Evolutionary conservation across 257 asterid genomes (phyloP).

Genomic region (Solanum megistacrolobum): DNA sequence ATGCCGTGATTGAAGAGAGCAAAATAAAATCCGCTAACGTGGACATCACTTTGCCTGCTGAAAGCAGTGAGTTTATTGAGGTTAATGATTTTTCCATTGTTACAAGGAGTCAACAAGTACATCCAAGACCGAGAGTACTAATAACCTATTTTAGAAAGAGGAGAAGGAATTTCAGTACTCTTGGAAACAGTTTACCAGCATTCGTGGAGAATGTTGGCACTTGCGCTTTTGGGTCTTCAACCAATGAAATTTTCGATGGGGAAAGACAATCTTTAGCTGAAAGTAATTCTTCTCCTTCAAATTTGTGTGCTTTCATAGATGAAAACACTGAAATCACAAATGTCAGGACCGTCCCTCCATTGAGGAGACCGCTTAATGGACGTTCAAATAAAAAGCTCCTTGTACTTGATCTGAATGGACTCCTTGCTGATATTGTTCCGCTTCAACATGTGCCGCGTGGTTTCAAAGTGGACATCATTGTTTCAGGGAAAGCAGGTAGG

Average conservation of each 20-base stretch:
- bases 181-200: background rate
- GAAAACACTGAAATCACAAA: constrained; percentile 9
- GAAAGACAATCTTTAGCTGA: constrained; percentile 3
- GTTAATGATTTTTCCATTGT: background rate
- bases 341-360: background rate
- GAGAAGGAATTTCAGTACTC: background rate
- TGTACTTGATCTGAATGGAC: constrained; percentile 81
- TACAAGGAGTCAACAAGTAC: background rate
- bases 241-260: background rate
- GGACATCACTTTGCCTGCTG: background rate
- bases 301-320: constrained; percentile 8
- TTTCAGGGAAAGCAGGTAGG: constrained; percentile 57
- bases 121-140: background rate
- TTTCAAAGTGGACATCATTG: constrained; percentile 37
- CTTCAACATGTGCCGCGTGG: constrained; percentile 32
- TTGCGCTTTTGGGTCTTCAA: background rate
- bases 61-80: background rate
- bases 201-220: background rate
- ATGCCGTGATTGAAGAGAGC: background rate
- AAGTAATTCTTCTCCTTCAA: background rate
- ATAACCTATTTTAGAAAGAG: background rate
- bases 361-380: constrained; percentile 7
- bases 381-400: constrained; percentile 54
- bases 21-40: background rate
- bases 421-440: constrained; percentile 56